These are phyloP conservation scores for Stagonosporopsis chrysanthemi DNA, from an alignment of 2,329 filamentous ascomycete species.

Conservation along the genomic window DNA sequence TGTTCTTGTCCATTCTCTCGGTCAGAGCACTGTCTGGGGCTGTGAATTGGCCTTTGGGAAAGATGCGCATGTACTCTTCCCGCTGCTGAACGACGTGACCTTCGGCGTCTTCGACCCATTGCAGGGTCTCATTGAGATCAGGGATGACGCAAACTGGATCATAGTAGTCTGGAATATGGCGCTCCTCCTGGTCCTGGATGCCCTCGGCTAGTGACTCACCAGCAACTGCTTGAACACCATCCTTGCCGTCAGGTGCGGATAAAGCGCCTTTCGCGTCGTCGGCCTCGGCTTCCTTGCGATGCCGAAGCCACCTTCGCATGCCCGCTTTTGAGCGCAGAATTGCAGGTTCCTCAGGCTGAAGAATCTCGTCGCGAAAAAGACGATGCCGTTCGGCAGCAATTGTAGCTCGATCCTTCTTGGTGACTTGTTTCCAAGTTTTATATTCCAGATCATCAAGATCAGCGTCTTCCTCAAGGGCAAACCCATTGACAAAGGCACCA, in stretches of 20 bases:
- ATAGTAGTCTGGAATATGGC: slow-evolving; percentile 92
- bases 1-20: slow-evolving; percentile 86
- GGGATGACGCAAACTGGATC: slow-evolving; percentile 85
- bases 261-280: slow-evolving; percentile 58
- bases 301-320: slow-evolving; percentile 87
- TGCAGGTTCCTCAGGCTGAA: slow-evolving; percentile 88
- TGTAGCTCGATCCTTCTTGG: slow-evolving; percentile 90
- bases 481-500: slow-evolving; percentile 70
- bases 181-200: slow-evolving; percentile 83
- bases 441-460: slow-evolving; percentile 90
- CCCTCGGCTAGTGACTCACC: slow-evolving; percentile 88
- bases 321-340: slow-evolving; percentile 82
- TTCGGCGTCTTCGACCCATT: slow-evolving; percentile 89
- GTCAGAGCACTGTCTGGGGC: slow-evolving; percentile 77
- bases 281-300: slow-evolving; percentile 70
- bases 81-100: slow-evolving; percentile 88
- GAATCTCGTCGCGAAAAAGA: slow-evolving; percentile 82
- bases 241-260: slow-evolving; percentile 55
- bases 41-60: slow-evolving; percentile 77
- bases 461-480: slow-evolving; percentile 74
- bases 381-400: slow-evolving; percentile 85
- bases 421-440: slow-evolving; percentile 98
- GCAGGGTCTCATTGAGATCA: slow-evolving; percentile 77
- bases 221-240: slow-evolving; percentile 58
- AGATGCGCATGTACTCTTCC: slow-evolving; percentile 81